Conservation (phyloP, 2,329 filamentous ascomycete genomes). For the Teratosphaeria viscida region DNA sequence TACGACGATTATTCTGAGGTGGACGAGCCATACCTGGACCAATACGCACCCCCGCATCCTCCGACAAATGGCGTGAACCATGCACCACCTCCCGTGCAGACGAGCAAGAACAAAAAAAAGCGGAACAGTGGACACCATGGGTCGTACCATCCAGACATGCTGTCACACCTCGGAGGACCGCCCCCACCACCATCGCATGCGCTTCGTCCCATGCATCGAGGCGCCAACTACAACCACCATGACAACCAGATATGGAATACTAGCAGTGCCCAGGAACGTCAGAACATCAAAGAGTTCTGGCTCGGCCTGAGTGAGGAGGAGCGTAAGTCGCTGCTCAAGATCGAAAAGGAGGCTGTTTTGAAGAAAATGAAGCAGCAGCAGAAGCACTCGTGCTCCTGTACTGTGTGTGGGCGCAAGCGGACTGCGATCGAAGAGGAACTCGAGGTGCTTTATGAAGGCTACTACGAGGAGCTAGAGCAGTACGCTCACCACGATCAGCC, state of each 20-base stretch:
- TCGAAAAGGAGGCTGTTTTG: conserved; percentile 94
- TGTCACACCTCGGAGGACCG: conserved; percentile 16
- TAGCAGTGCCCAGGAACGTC: conserved; percentile 83
- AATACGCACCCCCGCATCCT: conserved; percentile 22
- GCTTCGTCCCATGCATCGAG: conserved; percentile 10
- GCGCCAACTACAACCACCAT: conserved; percentile 28
- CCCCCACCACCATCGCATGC: conserved; percentile 9
- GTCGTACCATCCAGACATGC: conserved; percentile 16
- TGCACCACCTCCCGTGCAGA: conserved; percentile 9
- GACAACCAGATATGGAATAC: conserved; percentile 96
- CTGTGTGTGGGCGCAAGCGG: conserved; percentile 89
- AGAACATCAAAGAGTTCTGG: conserved; percentile 98
- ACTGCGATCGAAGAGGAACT: conserved; percentile 97
- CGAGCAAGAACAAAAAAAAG: conserved; percentile 56
- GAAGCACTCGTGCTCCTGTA: conserved; percentile 97
- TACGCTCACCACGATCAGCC: conserved; percentile 79
- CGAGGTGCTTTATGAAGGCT: conserved; percentile 94
- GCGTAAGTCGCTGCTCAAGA: conserved; percentile 88
- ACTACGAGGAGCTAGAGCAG: conserved; percentile 95
- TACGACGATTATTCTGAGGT: conserved; percentile 26
- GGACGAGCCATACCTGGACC: conserved; percentile 17
- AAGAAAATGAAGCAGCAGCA: conserved; percentile 99
- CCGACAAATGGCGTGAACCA: conserved; percentile 32
- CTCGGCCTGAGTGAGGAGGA: conserved; percentile 87
- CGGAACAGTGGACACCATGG: conserved; percentile 11